Base-by-base conservation (phyloP, 164 flowering plant genomes). In the Buxus sempervirens region DNA sequence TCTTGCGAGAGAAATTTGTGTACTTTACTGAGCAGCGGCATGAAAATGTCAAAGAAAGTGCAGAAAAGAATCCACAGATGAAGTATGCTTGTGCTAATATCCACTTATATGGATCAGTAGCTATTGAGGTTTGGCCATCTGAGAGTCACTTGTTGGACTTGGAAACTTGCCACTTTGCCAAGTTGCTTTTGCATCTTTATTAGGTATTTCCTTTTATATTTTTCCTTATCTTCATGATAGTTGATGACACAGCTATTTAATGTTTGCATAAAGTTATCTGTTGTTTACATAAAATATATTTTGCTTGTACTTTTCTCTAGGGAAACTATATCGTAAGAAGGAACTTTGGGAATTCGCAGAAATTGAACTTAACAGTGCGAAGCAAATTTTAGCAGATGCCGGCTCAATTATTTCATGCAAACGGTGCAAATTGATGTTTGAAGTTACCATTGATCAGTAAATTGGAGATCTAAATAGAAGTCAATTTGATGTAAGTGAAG, bases 151-250 rank as follows among this genome's bases (percentile, higher is more conserved):
- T 83, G 58, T 70, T 70, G 74, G 79, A 82, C 58, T 32, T 77
- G 59, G 85, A 83, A 67, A 57, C 68, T 62, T 73, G 63, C 82
- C 86, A 48, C 74, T 80, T 55, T 91, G 87, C 79, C 68, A 18
- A 60, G 83, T 81, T 76, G 75, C 86, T n/a, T 96, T 96, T 77
- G 82, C 88, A 68, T 82, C 84, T 74, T 70, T 77, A 21, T 74
- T 96, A 80, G 99, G 99, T 88, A 16, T 55, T 27, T 42, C 62
- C 38, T 32, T 32, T 0, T n/a, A n/a, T n/a, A n/a, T n/a, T n/a
- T n/a, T n/a, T n/a, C n/a, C n/a, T n/a, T n/a, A n/a, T n/a, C n/a
- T n/a, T n/a, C n/a, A n/a, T n/a, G n/a, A n/a, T n/a, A n/a, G n/a
- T n/a, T n/a, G n/a, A n/a, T n/a, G n/a, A n/a, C n/a, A n/a, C n/a